Percentiles rank a stretch among this genome's conserved stretches.
Conservation (phyloP, 306 rosid species). For the Rosa persica region DNA sequence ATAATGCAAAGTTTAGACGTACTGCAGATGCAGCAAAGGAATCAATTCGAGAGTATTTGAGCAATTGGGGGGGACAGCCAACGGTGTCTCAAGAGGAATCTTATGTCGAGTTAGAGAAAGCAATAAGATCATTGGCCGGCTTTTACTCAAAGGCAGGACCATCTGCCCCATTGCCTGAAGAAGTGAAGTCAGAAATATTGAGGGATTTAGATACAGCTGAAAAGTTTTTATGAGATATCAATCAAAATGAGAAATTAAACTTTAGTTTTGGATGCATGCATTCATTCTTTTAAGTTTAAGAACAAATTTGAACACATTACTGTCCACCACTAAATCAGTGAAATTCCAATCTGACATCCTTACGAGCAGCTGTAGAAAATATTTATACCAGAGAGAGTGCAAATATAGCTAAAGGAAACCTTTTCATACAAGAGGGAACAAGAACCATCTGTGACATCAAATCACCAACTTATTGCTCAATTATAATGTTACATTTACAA, state of each 20-base stretch:
- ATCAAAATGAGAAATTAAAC: neutral
- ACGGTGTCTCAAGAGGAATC: slow-evolving; percentile 76
- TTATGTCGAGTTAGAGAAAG: slow-evolving; percentile 67
- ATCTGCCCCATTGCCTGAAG: slow-evolving; percentile 66
- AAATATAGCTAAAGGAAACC: neutral
- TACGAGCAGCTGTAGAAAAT: neutral
- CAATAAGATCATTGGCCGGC: slow-evolving; percentile 74
- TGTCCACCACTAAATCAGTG: no score
- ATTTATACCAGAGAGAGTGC: neutral
- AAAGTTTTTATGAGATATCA: slow-evolving; percentile 44
- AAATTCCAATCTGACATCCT: neutral
- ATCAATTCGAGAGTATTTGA: slow-evolving; percentile 73
- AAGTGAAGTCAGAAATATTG: slow-evolving; percentile 71
- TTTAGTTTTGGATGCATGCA: neutral
- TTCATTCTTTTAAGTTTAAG: neutral
- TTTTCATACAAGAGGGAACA: no score
- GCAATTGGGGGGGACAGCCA: slow-evolving; percentile 80
- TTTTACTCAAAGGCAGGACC: slow-evolving; percentile 93
- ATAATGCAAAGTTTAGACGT: slow-evolving; percentile 69
- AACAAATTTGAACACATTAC: no score
- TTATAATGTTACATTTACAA: neutral
- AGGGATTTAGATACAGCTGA: slow-evolving; percentile 64
- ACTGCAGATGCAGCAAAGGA: slow-evolving; percentile 97
- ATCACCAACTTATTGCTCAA: neutral
- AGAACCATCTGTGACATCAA: neutral